Conservation (phyloP, 192 early-diverging fungal species). For the Coemansia sp. region DNA sequence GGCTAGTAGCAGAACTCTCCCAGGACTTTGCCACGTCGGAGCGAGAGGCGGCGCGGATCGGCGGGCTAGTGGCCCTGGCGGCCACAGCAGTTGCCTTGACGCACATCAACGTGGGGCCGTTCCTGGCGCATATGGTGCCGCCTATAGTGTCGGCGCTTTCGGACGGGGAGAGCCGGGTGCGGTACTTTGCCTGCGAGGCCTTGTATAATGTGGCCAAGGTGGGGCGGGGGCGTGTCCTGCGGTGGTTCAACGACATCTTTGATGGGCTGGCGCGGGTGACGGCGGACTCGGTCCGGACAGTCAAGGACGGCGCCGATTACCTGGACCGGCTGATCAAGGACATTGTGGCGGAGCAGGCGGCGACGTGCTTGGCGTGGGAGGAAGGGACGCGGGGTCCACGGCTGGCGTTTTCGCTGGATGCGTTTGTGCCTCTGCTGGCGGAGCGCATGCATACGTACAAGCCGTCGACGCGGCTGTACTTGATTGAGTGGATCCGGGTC, state of each 20-base stretch:
- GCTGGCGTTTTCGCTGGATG: slow-evolving; percentile 78
- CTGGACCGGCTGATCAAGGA: slow-evolving; percentile 94
- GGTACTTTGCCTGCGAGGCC: slow-evolving; percentile 98
- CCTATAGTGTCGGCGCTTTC: slow-evolving; percentile 90
- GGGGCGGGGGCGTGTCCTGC: slow-evolving; percentile 76
- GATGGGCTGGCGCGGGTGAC: slow-evolving; percentile 88
- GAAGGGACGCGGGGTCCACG: slow-evolving; percentile 8
- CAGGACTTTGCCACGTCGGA: slow-evolving; percentile 86
- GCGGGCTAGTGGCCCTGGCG: slow-evolving; percentile 90
- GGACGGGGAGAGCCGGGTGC: slow-evolving; percentile 87
- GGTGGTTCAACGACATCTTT: slow-evolving; percentile 96
- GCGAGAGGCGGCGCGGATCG: slow-evolving; percentile 79
- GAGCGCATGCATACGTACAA: slow-evolving; percentile 91
- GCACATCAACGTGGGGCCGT: slow-evolving; percentile 58
- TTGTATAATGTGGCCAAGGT: slow-evolving; percentile 99
- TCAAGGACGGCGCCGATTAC: slow-evolving; percentile 92
- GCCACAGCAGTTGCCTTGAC: slow-evolving; percentile 83
- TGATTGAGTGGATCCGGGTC: slow-evolving; percentile 92
- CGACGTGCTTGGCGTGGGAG: slow-evolving; percentile 58
- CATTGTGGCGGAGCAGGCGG: slow-evolving; percentile 87
- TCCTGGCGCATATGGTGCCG: slow-evolving; percentile 77
- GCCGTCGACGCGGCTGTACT: slow-evolving; percentile 82
- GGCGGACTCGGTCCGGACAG: slow-evolving; percentile 80
- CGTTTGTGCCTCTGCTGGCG: slow-evolving; percentile 88
- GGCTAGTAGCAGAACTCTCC: slow-evolving; percentile 71